These are phyloP conservation scores for Macadamia integrifolia DNA, from an alignment of 164 flowering plant species.

Conservation along the genomic window DNA sequence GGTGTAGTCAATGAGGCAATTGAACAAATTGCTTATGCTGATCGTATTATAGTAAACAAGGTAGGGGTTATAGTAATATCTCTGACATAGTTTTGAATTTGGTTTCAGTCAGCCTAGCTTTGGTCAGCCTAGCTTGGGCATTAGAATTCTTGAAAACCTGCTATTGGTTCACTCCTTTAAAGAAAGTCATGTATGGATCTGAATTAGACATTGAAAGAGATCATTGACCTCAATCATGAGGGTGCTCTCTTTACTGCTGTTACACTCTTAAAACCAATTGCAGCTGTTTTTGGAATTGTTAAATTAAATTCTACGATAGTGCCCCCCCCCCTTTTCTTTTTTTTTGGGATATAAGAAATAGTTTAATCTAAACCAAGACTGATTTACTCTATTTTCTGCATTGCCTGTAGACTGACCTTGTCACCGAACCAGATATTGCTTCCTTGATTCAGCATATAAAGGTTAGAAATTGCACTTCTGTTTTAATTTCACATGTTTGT, in stretches of 20 bases:
- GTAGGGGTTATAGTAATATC: slow-evolving; percentile 24
- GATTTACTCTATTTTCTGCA: slow-evolving; percentile 11
- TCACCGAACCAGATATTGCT: slow-evolving; percentile 60
- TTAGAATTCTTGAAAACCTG: background rate
- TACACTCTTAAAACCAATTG: background rate
- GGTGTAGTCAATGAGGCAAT: slow-evolving; percentile 96
- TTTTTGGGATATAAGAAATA: background rate
- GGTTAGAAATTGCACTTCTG: slow-evolving; percentile 39
- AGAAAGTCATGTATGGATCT: no score
- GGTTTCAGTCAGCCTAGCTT: background rate
- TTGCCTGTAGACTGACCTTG: slow-evolving; percentile 75
- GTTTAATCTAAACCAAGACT: slow-evolving; percentile 6
- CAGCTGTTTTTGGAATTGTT: no score
- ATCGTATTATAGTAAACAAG: slow-evolving; percentile 91
- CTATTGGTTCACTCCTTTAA: background rate
- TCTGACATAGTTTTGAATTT: background rate
- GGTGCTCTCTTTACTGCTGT: background rate
- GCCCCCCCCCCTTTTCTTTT: no score
- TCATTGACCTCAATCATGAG: background rate
- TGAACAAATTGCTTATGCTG: slow-evolving; percentile 94
- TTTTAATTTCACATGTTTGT: background rate
- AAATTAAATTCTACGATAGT: background rate
- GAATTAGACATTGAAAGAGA: no score
- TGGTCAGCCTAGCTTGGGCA: background rate
- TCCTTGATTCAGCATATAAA: slow-evolving; percentile 67